Evolutionary conservation across 805 yeast genomes (phyloP).

Genomic region (Ogataea pignaliae): DNA sequence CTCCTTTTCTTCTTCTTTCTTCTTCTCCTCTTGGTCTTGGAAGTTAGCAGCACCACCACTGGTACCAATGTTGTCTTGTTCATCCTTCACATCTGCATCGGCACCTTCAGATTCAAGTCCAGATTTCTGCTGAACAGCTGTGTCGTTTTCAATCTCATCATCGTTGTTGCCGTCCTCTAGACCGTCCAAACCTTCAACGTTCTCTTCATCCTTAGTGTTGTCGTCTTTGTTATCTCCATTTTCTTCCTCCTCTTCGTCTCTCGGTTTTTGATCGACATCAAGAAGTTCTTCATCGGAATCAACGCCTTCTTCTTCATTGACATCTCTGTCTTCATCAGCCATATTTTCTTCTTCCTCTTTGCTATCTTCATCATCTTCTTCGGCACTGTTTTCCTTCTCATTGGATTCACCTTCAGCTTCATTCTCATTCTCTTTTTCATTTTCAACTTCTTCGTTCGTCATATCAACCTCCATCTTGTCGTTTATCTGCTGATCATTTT

Average conservation of each 20-base stretch:
- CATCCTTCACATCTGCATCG: conserved; percentile 32
- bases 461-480: conserved; percentile 22
- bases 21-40: conserved; percentile 38
- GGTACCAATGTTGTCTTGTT: conserved; percentile 63
- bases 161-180: conserved; percentile 32
- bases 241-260: conserved; percentile 21
- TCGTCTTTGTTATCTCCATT: conserved; percentile 32
- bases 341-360: conserved; percentile 21
- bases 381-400: conserved; percentile 22
- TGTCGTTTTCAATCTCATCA: conserved; percentile 29
- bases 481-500: conserved; percentile 19
- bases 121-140: conserved; percentile 30
- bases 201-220: conserved; percentile 25
- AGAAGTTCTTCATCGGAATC: conserved; percentile 30
- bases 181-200: conserved; percentile 27
- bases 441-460: conserved; percentile 26
- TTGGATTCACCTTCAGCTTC: conserved; percentile 25
- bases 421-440: conserved; percentile 26
- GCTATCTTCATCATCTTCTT: conserved; percentile 22
- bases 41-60: conserved; percentile 44
- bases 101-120: conserved; percentile 35
- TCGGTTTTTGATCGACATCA: conserved; percentile 22
- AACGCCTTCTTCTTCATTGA: conserved; percentile 27
- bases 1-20: conserved; percentile 35
- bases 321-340: conserved; percentile 16